phyloP scores from a whole-genome alignment of 1,139 yeast genomes.

The Candida glucosophila region DNA sequence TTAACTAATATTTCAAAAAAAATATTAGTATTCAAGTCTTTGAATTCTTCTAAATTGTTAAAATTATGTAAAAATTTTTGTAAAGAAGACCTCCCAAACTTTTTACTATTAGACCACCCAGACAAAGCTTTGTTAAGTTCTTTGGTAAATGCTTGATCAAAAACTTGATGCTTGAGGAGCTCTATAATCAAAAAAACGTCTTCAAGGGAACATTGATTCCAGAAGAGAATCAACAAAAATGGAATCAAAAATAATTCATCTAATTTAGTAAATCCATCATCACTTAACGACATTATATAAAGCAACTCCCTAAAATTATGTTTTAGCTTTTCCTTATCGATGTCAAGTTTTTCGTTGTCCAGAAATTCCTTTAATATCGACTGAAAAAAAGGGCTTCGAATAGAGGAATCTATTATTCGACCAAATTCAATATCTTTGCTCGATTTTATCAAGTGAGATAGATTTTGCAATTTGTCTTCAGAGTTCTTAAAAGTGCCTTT shows the following conservation, averaged over 20 bases:
- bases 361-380: slow-evolving; percentile 16
- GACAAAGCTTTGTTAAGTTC: slow-evolving; percentile 18
- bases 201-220: slow-evolving; percentile 12
- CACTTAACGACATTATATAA: slow-evolving; percentile 30
- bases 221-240: slow-evolving; percentile 23
- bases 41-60: slow-evolving; percentile 23
- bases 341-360: slow-evolving; percentile 5
- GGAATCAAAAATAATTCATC: slow-evolving; percentile 38
- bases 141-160: slow-evolving; percentile 19
- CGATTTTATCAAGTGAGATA: slow-evolving; percentile 20
- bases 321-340: slow-evolving; percentile 12
- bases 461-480: slow-evolving; percentile 12
- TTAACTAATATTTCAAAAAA: slow-evolving; percentile 30
- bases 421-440: slow-evolving; percentile 29
- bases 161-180: slow-evolving; percentile 24
- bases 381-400: slow-evolving; percentile 24
- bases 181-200: slow-evolving; percentile 26
- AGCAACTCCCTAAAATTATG: slow-evolving; percentile 22
- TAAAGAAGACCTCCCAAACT: slow-evolving; percentile 13
- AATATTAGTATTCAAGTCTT: slow-evolving; percentile 18
- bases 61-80: slow-evolving; percentile 16
- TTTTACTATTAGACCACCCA: slow-evolving; percentile 18
- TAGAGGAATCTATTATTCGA: slow-evolving; percentile 14
- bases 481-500: slow-evolving; percentile 13
- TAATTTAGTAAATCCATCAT: slow-evolving; percentile 28